Evolutionary conservation across 2,329 filamentous ascomycete species (phyloP).

Genomic region (Talaromyces sp.): DNA sequence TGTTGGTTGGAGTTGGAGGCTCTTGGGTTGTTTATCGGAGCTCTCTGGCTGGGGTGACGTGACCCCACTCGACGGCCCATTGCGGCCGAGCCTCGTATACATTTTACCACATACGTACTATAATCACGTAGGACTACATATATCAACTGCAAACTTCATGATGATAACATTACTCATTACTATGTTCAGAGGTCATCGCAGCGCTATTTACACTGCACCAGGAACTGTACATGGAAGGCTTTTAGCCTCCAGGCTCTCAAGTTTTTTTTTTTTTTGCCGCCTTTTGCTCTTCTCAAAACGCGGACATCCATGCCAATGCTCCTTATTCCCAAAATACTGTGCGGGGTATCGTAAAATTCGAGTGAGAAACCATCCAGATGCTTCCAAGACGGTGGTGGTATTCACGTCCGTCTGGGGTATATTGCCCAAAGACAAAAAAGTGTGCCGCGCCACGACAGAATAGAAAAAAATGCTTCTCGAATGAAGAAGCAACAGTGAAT

Average conservation of each 20-base stretch:
- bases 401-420: not conserved
- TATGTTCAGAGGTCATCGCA: not conserved
- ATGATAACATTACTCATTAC: not conserved
- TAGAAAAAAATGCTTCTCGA: not conserved
- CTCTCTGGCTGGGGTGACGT: not conserved
- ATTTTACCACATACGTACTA: not conserved
- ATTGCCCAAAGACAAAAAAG: not conserved
- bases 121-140: not conserved
- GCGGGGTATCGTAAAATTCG: not conserved
- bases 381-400: not conserved
- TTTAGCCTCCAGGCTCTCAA: not conserved
- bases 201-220: not conserved
- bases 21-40: not conserved
- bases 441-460: not conserved
- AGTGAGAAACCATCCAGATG: not conserved
- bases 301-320: not conserved
- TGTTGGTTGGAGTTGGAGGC: not conserved
- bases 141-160: not conserved
- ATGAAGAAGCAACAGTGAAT: conserved; percentile 12
- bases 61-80: not conserved
- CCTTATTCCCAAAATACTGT: not conserved
- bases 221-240: not conserved
- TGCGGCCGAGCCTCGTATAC: not conserved
- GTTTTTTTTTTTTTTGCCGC: not conserved
- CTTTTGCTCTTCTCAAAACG: not conserved